Evolutionary conservation across 495 filamentous ascomycete species (phyloP), one percentile per base, ranked within the genome.

Genomic region (Aspergillus ostianus): DNA sequence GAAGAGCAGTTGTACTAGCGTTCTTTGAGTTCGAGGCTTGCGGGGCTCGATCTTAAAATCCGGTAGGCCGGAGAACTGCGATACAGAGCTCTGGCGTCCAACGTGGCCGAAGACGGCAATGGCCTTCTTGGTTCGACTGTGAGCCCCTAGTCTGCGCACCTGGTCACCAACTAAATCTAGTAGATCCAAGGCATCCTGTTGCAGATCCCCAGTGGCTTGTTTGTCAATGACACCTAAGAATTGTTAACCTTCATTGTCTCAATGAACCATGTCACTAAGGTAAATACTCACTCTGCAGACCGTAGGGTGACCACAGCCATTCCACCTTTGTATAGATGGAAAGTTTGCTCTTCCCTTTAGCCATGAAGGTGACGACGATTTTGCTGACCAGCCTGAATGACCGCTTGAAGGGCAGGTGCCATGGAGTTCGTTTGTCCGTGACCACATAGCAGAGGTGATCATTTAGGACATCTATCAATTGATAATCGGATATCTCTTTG

Each of bases 391-490:
- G 79, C 65, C 88, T 86, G 74, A 97, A 97, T 26, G 85, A 81
- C 36, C 89, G 82, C 50, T 82, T 79, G 70, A 90, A 83, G 2
- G 95, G 94, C 18, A 98, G 82, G 77, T 96, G 90, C 91, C 92
- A 97, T 1, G 93, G 92, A 0, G 85, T 89, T 66, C 91, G 91
- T 60, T 85, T 85, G 69, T 97, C 90, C 15, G 90, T 92, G 50
- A 98, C 83, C 45, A 97, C 91, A 71, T 98, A 98, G 70, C 92
- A 97, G 48, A 98, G 81, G 69, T 98, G 93, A 62, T 98, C 95
- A 72, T 93, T 96, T 65, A 90, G 84, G 20, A 96, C 82, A 56
- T 98, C 94, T 57, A 98, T 91, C 60, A 88, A 85, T 69, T 98
- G 94, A 63, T 89, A 85, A 73, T 98, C 94, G 3, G 83, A 80